phyloP scores from a whole-genome alignment of 225 moss, liverwort and hornwort genomes.

The Physcomitrellopsis africana region DNA sequence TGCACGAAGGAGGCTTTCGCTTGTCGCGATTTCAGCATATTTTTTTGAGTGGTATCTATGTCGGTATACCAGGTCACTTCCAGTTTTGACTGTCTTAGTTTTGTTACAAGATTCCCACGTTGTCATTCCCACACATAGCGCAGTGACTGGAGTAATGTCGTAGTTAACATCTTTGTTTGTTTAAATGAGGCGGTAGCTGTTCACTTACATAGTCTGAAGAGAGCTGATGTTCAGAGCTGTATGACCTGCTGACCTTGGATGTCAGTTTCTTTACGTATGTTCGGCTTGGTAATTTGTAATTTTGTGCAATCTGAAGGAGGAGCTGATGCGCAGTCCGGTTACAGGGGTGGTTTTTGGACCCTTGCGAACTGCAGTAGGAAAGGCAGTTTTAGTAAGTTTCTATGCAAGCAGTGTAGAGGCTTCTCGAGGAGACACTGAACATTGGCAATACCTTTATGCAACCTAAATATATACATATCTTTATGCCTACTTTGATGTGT shows the following conservation, averaged over 20 bases:
- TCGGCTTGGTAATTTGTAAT: conserved; percentile 34
- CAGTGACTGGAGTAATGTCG: conserved; percentile 13
- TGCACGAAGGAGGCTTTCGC: neutral
- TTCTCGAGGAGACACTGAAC: conserved; percentile 10
- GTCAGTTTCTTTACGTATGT: conserved; percentile 24
- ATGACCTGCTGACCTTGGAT: conserved; percentile 19
- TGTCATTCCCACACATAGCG: conserved; percentile 9
- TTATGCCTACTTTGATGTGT: conserved; percentile 25
- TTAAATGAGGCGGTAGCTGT: neutral
- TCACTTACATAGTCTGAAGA: neutral
- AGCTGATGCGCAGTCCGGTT: conserved; percentile 22
- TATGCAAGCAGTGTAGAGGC: conserved; percentile 17
- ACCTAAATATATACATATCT: conserved; percentile 8
- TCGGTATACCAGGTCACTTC: neutral
- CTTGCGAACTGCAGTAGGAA: conserved; percentile 18
- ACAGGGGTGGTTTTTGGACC: conserved; percentile 4
- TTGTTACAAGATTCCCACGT: conserved; percentile 25
- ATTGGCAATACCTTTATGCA: neutral
- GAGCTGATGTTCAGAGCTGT: conserved; percentile 22
- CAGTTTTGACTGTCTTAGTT: conserved; percentile 30
- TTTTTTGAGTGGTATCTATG: conserved; percentile 2
- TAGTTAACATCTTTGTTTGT: conserved; percentile 8
- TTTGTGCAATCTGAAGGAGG: neutral
- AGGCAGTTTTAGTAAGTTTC: conserved; percentile 12
- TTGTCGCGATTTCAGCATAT: neutral